phyloP scores from a whole-genome alignment of 1,139 yeast genomes.

The Suhomyces yuchorum region DNA sequence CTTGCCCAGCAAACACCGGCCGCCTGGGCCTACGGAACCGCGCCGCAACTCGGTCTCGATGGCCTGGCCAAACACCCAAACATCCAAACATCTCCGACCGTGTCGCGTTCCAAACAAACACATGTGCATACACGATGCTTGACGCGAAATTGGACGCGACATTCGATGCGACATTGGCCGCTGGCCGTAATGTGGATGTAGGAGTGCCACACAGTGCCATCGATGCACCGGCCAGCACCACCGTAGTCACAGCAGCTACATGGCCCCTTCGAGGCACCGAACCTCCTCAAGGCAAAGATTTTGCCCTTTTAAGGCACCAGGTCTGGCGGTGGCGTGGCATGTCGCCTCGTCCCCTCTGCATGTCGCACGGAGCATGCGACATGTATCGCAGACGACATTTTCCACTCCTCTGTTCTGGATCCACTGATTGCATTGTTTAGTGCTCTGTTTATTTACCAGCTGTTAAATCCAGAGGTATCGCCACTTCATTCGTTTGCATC shows the following conservation, averaged over 20 bases:
- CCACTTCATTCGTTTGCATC: conserved; percentile 3
- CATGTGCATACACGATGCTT: not conserved
- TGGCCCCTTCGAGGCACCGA: not conserved
- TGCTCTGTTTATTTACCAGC: conserved; percentile 6
- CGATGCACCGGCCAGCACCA: not conserved
- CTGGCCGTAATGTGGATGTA: no score
- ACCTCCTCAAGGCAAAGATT: not conserved
- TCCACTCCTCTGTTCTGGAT: not conserved
- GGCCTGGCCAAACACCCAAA: not conserved
- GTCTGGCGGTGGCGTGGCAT: not conserved
- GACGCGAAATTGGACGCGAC: not conserved
- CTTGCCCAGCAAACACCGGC: not conserved
- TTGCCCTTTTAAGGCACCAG: not conserved
- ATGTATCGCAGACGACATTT: not conserved
- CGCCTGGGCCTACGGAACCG: not conserved
- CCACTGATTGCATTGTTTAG: not conserved
- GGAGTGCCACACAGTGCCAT: no score
- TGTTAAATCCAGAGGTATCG: not conserved
- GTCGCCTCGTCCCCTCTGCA: not conserved
- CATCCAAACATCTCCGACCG: not conserved
- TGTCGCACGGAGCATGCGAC: not conserved
- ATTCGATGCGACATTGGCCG: not conserved
- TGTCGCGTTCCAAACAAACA: conserved; percentile 6
- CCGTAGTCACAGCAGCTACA: no score
- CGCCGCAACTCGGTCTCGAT: not conserved